Evolutionary conservation across 75 land plant genomes (phyloP), one percentile per base, ranked within the genome.

Genomic region (Isoetes taiwanensis): DNA sequence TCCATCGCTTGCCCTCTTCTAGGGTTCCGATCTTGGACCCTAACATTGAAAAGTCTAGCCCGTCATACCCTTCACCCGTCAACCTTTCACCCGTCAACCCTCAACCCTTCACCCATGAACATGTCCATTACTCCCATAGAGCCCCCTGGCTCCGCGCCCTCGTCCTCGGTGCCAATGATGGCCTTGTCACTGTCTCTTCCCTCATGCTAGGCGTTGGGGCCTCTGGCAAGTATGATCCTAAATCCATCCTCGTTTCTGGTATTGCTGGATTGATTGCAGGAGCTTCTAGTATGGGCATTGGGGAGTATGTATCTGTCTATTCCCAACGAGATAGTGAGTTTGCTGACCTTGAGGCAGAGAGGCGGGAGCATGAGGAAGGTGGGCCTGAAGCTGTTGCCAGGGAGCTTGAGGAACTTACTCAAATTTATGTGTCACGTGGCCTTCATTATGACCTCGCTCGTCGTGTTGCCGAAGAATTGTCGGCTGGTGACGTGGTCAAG

Each of bases 381-480:
- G 63, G 66, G 1, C 66, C 66, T 1, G 64, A 26, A 3, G 62
- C 62, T 12, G 1, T 6, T 2, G 17, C 30, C 2, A 26, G 66
- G 3, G 66, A 64, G 64, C 46, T 64, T 41, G 66, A 64, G 9
- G 66, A 64, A 21, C 66, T 64, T 17, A 16, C 66, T 4, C 48
- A 57, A 10, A 64, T 64, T 41, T 64, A 64, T 32, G 66, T 64
- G 33, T 2, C 30, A 9, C 40, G 66, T 1, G 66, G 66, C 11
- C 63, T 64, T 11, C 34, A 31, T 11, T 64, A 64, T 46, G 25
- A 28, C 3, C 26, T 64, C 11, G 66, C 66, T 21, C 26, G 57
- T 30, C 64, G 57, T 21, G 64, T 62, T 31, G 17, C n/a, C 50
- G 64, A 30, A 11, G 64, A 65, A 4, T 11, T 65, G 0, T 59